Percentiles rank a stretch among this genome's conserved stretches.
These are phyloP conservation scores for Krasilnikovozyma curviuscula DNA, from an alignment of 768 basidiomycete genomes.

Conservation along the genomic window DNA sequence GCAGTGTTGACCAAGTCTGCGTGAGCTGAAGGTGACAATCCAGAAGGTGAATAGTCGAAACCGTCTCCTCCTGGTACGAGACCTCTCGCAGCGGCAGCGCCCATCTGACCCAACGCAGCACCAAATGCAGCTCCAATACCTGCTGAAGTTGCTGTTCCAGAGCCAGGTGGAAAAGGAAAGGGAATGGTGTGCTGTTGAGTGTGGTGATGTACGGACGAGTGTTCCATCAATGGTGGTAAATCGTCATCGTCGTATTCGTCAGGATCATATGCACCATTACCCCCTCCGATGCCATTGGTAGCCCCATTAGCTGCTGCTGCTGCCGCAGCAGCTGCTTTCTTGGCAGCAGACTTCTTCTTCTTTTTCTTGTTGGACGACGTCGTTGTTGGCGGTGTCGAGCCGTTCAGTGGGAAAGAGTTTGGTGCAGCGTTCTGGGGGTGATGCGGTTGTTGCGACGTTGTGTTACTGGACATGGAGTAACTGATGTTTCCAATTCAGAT, in stretches of 20 bases:
- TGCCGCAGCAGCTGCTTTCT: constrained; percentile 11
- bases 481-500: too few species aligned
- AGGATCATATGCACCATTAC: constrained; percentile 19
- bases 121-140: constrained; percentile 14
- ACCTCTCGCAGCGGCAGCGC: not conserved
- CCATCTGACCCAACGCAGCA: not conserved
- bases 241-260: constrained; percentile 20
- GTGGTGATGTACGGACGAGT: not conserved
- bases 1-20: constrained; percentile 43
- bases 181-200: not conserved
- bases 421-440: too few species aligned
- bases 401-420: too few species aligned
- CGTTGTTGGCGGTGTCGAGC: too few species aligned
- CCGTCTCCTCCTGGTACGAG: not conserved
- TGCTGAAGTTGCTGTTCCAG: constrained; percentile 34
- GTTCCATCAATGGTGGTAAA: constrained; percentile 20
- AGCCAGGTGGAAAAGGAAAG: constrained; percentile 32
- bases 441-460: too few species aligned
- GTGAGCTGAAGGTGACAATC: constrained; percentile 27
- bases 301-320: constrained; percentile 7
- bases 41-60: constrained; percentile 10
- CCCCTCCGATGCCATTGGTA: constrained; percentile 17
- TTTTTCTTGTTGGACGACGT: constrained; percentile 29
- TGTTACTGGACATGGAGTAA: too few species aligned
- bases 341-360: constrained; percentile 34